Conservation (phyloP, 2,329 filamentous ascomycete species). For the Paraconiothyrium sp. region DNA sequence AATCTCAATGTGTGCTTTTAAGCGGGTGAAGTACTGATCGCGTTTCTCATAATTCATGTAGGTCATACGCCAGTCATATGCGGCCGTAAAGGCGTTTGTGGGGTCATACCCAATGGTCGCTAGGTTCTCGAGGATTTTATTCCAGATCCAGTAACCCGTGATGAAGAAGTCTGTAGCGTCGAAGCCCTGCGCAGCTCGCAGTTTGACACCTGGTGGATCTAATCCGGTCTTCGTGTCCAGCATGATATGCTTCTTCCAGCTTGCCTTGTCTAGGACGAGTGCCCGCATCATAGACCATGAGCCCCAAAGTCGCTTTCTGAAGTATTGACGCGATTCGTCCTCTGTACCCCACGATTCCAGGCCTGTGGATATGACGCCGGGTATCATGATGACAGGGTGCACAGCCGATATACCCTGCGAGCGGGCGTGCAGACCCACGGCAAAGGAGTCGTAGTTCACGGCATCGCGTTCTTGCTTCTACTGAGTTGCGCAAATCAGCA, state of each 20-base stretch:
- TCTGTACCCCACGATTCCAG: constrained; percentile 96
- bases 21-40: constrained; percentile 91
- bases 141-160: constrained; percentile 97
- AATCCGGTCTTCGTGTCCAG: constrained; percentile 90
- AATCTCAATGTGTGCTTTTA: constrained; percentile 91
- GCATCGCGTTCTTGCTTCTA: constrained; percentile 87
- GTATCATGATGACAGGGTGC: constrained; percentile 96
- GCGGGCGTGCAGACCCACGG: constrained; percentile 84
- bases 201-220: constrained; percentile 88
- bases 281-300: constrained; percentile 99
- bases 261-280: constrained; percentile 88
- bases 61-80: constrained; percentile 91
- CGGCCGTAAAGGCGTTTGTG: constrained; percentile 73
- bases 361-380: constrained; percentile 96
- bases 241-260: constrained; percentile 98
- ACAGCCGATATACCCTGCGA: constrained; percentile 81
- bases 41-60: constrained; percentile 89
- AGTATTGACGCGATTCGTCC: constrained; percentile 85
- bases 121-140: constrained; percentile 96
- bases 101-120: constrained; percentile 97
- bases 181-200: constrained; percentile 93
- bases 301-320: constrained; percentile 93
- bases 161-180: constrained; percentile 97
- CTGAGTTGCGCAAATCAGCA: constrained; percentile 39
- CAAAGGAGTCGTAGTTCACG: constrained; percentile 92